Conservation (phyloP, 345 rosid species). For the Salix dunnii region DNA sequence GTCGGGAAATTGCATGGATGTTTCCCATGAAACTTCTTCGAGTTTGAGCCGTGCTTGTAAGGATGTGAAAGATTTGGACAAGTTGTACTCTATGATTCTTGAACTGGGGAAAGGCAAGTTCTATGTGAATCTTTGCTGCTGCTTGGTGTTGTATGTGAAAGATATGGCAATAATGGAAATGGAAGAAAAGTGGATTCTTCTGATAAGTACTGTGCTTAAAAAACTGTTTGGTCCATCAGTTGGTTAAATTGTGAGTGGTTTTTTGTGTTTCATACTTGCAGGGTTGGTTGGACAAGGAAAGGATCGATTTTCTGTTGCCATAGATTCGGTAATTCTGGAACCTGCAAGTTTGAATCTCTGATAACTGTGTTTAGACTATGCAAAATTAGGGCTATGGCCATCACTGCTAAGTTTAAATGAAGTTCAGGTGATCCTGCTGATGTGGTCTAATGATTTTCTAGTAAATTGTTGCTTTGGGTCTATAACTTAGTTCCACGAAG, state of each 20-base stretch:
- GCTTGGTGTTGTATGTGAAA: background rate
- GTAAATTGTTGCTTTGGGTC: background rate
- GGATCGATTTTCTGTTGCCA: constrained; percentile 61
- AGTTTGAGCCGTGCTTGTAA: constrained; percentile 26
- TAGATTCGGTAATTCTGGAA: constrained; percentile 64
- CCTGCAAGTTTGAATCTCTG: constrained; percentile 6
- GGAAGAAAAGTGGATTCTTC: background rate
- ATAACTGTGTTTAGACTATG: background rate
- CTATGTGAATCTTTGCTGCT: background rate
- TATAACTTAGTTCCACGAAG: constrained; percentile 20
- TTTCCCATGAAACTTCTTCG: constrained; percentile 29
- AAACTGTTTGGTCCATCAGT: background rate
- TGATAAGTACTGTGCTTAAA: background rate
- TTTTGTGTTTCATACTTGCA: constrained; percentile 31
- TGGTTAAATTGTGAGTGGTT: background rate
- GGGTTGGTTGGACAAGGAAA: constrained; percentile 63
- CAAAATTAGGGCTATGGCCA: background rate
- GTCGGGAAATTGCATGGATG: constrained; percentile 21
- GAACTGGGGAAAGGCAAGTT: constrained; percentile 66
- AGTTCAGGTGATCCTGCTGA: background rate
- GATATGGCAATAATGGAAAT: background rate
- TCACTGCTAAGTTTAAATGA: background rate
- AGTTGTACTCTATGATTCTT: constrained; percentile 49
- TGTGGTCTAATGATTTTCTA: background rate
- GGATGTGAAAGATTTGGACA: constrained; percentile 62